Evolutionary conservation across 169 alveolate genomes (phyloP), one percentile per base, ranked within the genome.

Genomic region (Plasmodium gonderi): DNA sequence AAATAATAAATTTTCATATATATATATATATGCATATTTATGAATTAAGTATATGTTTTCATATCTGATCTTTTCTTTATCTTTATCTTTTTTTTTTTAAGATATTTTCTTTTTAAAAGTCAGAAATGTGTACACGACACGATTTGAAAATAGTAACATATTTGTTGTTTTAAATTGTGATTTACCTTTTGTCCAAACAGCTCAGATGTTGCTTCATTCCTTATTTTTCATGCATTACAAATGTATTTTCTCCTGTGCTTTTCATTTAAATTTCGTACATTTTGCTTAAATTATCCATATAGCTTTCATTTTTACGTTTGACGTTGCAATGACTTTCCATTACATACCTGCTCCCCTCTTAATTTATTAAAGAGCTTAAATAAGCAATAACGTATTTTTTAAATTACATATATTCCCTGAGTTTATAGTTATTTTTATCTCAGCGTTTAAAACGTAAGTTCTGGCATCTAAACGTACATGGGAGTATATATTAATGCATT

Each of bases 111-210:
- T 80, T 80, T 44, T 51, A 29, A 29, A 33, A 45, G 40, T 40
- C 47, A 82, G 82, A 82, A 47, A 69, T 82, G 72, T 69, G 75
- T 82, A 82, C 65, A 23, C 42, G 33, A n/a, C 40, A 82, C 40
- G 40, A 82, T 20, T 68, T 82, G 81, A 69, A 49, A 69, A 29
- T 31, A 33, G 14, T 68, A 82, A n/a, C 17, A 44, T 69, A 68
- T 82, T 82, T 82, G 81, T 80, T 80, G 91, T 82, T 82, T 82
- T 82, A 82, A 69, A 68, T 69, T 72, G 82, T 82, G 49, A 69
- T 42, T 49, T 26, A 20, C 75, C 29, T 17, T 69, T 79, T 72
- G 76, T 72, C 81, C 80, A 82, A 82, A 82, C 38, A 17, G 29
- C 76, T 82, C n/a, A 69, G 92, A 82, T 72, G 83, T 44, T 69